These are phyloP conservation scores for Fraxinus pennsylvanica DNA, from an alignment of 257 asterid species.

Conservation along the genomic window DNA sequence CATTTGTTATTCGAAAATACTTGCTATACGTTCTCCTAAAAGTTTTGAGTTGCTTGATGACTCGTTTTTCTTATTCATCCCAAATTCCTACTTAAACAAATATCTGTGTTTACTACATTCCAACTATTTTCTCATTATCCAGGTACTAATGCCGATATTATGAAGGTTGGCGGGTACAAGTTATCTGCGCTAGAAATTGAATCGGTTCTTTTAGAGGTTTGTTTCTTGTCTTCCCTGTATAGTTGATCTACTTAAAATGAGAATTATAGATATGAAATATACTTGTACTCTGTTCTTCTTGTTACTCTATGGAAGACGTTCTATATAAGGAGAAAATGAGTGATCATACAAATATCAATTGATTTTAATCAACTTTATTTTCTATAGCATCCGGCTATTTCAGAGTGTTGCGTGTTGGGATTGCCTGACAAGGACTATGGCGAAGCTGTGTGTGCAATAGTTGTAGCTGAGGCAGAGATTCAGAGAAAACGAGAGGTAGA, in stretches of 20 bases:
- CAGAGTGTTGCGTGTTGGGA: constrained; percentile 95
- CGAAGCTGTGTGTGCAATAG: constrained; percentile 78
- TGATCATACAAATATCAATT: not conserved
- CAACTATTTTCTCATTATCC: constrained; percentile 26
- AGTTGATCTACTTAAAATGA: not conserved
- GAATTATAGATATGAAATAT: not conserved
- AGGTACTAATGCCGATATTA: constrained; percentile 98
- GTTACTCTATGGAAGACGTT: not conserved
- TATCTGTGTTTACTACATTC: not conserved
- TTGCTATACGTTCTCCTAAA: not conserved
- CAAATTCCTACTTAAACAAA: not conserved
- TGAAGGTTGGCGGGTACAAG: constrained; percentile 96
- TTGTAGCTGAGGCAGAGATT: constrained; percentile 63
- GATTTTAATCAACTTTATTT: constrained; percentile 19
- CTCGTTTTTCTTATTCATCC: too few relatives aligned
- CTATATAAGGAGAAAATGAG: not conserved
- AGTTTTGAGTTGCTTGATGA: too few relatives aligned
- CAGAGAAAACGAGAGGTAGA: constrained; percentile 60
- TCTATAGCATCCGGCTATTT: constrained; percentile 72
- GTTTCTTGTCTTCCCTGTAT: constrained; percentile 25
- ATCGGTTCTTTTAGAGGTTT: constrained; percentile 90
- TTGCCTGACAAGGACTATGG: constrained; percentile 90
- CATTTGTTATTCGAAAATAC: not conserved
- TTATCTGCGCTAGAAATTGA: constrained; percentile 96
- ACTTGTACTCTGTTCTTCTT: not conserved